Base-by-base conservation (phyloP, 2,329 filamentous ascomycete species). In the Aspergillus pseudotamarii region DNA sequence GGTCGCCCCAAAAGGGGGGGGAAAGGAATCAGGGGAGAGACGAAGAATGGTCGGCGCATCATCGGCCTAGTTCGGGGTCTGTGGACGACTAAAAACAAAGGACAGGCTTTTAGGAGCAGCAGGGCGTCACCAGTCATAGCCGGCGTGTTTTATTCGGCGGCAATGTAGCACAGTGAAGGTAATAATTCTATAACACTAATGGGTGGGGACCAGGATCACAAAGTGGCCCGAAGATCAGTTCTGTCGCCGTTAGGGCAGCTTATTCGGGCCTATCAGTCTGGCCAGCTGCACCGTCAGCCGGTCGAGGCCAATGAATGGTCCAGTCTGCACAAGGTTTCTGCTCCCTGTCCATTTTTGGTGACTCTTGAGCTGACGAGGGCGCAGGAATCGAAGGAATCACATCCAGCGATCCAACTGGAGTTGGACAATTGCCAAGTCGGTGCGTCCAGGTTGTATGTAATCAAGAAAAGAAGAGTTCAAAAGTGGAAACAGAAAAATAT, bases 81-180 rank as follows among this genome's bases (percentile, higher is more conserved):
- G 28, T 51, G 48, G 28, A 51, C 48, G 48, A 51, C 48, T 51
- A 38, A 55, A 36, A 55, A 38, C 51, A 55, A 55, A 55, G 51
- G 30, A 55, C 28, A n/a, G 32, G 30, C 30, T 21, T 21, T 36
- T n/a, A 19, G 32, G 51, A 51, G 48, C 48, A 34, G 48, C 51
- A 55, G 30, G 48, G 48, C 48, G 48, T 51, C 28, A 55, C 51
- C 51, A 55, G 51, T 55, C 32, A 51, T 32, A 6, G 30, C 28
- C 32, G 32, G 51, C 28, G 51, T 55, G n/a, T 26, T 55, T 26
- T 28, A 38, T 55, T 36, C 6, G 32, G 34, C 34, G 51, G 34
- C n/a, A 36, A 36, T 55, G 32, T 32, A 55, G 51, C 32, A 55
- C 34, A 26, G 28, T 5, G 16, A 14, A 11, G 11, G 32, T 38